Conservation (phyloP, 2,329 filamentous ascomycete species). For the Trichoderma sp. region DNA sequence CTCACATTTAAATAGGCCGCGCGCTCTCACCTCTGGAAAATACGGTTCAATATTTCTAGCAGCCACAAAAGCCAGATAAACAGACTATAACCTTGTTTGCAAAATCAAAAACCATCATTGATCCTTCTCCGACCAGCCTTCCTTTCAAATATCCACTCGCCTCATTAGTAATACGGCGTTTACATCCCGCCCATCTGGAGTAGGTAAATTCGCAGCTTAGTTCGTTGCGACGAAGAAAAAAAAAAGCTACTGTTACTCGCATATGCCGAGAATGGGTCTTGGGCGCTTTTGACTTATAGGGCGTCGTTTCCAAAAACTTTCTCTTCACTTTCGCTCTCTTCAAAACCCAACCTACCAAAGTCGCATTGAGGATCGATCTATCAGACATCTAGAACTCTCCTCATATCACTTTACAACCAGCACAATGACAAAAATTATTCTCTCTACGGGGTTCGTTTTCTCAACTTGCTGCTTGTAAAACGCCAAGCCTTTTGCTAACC, state of each 20-base stretch:
- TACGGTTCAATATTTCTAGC: background rate
- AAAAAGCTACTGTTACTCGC: constrained; percentile 15
- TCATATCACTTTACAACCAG: background rate
- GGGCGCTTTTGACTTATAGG: constrained; percentile 7
- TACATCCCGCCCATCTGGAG: constrained; percentile 5
- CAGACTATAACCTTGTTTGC: background rate
- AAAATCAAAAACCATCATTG: background rate
- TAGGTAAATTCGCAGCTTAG: background rate
- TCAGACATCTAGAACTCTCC: background rate
- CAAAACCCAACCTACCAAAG: background rate
- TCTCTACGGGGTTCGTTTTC: constrained; percentile 76
- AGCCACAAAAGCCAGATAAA: background rate
- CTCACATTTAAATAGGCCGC: background rate
- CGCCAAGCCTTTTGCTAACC: constrained; percentile 23
- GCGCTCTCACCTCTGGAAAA: background rate
- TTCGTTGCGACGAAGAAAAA: background rate
- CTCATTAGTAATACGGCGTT: constrained; percentile 16
- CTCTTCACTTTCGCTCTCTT: background rate
- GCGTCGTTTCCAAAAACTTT: background rate
- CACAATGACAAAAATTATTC: constrained; percentile 73
- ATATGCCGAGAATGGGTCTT: constrained; percentile 14
- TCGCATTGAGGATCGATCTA: background rate
- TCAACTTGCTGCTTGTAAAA: background rate
- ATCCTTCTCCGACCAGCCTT: background rate
- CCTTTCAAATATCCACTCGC: constrained; percentile 16